phyloP scores from a whole-genome alignment of 306 rosid genomes.

The Lagenaria siceraria region DNA sequence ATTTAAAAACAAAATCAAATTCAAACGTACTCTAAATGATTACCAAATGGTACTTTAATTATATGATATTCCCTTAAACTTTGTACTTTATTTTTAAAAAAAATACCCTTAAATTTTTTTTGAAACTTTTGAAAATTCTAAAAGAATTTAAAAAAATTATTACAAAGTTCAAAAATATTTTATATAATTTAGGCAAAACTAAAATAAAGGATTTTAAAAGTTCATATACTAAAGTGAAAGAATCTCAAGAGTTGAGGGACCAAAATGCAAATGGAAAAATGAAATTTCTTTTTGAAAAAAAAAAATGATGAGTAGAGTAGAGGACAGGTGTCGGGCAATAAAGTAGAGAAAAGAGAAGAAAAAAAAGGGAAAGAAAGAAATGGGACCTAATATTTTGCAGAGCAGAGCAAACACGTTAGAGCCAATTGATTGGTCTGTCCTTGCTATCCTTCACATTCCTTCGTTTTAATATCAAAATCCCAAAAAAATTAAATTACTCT shows the following conservation, averaged over 20 bases:
- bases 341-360: not conserved
- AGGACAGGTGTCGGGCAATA: not conserved
- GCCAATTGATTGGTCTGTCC: slow-evolving; percentile 5
- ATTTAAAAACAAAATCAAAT: too few relatives aligned
- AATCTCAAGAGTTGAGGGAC: not conserved
- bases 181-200: too few relatives aligned
- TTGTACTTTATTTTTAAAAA: too few relatives aligned
- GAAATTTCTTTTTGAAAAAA: not conserved
- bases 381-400: not conserved
- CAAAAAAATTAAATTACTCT: too few relatives aligned
- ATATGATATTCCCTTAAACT: too few relatives aligned
- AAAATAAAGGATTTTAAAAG: not conserved
- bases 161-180: too few relatives aligned
- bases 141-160: too few relatives aligned
- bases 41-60: too few relatives aligned
- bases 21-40: too few relatives aligned
- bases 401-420: not conserved
- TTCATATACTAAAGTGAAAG: not conserved
- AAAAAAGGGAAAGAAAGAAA: not conserved
- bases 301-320: not conserved
- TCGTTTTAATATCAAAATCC: not conserved
- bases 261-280: not conserved
- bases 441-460: not conserved
- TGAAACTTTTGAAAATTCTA: too few relatives aligned
- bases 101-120: too few relatives aligned